Evolutionary conservation across 495 filamentous ascomycete genomes (phyloP).

Genomic region (Hyaloscypha bicolor): DNA sequence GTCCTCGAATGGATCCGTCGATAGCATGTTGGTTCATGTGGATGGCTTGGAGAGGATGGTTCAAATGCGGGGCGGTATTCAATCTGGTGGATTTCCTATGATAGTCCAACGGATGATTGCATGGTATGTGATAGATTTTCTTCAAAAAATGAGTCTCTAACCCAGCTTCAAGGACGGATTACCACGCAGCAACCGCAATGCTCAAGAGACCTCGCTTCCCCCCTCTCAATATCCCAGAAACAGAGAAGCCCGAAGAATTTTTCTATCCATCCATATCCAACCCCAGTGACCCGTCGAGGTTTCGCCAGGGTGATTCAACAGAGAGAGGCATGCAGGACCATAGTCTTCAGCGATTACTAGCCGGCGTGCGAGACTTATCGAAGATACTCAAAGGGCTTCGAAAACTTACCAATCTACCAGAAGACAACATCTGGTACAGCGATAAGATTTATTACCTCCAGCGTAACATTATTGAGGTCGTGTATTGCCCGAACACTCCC

Average conservation of each 20-base stretch:
- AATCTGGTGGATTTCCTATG: slow-evolving; percentile 13
- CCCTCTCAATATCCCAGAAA: slow-evolving; percentile 15
- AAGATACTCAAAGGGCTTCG: not conserved
- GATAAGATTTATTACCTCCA: slow-evolving; percentile 22
- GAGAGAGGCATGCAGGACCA: not conserved
- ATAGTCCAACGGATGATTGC: slow-evolving; percentile 21
- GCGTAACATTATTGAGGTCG: slow-evolving; percentile 14
- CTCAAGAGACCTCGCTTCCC: slow-evolving; percentile 18
- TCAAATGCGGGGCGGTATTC: slow-evolving; percentile 16
- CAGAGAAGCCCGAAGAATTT: not conserved
- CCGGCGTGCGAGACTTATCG: slow-evolving; percentile 4
- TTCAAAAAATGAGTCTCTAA: not conserved
- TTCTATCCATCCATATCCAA: not conserved
- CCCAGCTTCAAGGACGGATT: slow-evolving; percentile 3
- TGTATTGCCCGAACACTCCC: not conserved
- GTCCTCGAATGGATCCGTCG: slow-evolving; percentile 17
- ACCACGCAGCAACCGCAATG: slow-evolving; percentile 14
- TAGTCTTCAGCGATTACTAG: not conserved
- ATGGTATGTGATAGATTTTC: not conserved
- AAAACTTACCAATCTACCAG: not conserved
- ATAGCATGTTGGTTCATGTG: slow-evolving; percentile 22
- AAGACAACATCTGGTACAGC: slow-evolving; percentile 26
- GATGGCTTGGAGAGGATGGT: slow-evolving; percentile 21
- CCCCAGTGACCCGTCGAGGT: not conserved
- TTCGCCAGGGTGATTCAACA: not conserved